A percentile compares a stretch with the other conserved stretches of the same genome.
Conservation (phyloP, 371 early-diverging fungal species). For the Syncephalastrum contaminatum region DNA sequence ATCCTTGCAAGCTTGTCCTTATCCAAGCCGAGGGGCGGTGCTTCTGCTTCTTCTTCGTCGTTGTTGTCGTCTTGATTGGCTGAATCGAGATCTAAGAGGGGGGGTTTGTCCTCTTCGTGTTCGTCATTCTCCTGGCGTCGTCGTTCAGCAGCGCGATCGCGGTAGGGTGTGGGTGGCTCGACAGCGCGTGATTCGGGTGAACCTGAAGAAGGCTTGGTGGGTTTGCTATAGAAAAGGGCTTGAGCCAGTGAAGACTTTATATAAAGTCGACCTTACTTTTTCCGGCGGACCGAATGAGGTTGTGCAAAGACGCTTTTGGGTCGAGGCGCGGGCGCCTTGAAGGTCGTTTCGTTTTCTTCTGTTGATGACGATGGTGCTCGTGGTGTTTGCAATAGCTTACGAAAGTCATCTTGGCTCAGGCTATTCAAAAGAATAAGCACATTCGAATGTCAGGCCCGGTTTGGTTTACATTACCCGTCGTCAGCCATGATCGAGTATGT, state of each 20-base stretch:
- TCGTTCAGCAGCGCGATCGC: slow-evolving; percentile 90
- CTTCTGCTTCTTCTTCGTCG: no score
- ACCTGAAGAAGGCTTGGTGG: neutral
- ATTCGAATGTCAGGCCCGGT: no score
- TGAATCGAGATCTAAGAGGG: slow-evolving; percentile 16
- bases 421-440: slow-evolving; percentile 22
- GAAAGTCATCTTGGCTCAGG: slow-evolving; percentile 78
- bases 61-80: no score
- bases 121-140: slow-evolving; percentile 62
- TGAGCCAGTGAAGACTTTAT: no score
- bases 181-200: no score
- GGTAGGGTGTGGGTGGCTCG: slow-evolving; percentile 49
- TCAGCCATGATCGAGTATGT: no score
- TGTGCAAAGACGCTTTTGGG: slow-evolving; percentile 41
- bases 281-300: slow-evolving; percentile 42
- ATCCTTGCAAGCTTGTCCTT: slow-evolving; percentile 15
- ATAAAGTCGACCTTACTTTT: slow-evolving; percentile 32
- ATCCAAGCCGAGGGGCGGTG: slow-evolving; percentile 17
- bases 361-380: slow-evolving; percentile 36
- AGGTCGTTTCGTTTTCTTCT: slow-evolving; percentile 21
- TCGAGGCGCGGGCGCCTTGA: slow-evolving; percentile 46
- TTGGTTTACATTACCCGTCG: no score
- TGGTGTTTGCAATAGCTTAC: slow-evolving; percentile 77
- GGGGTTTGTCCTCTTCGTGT: slow-evolving; percentile 13
- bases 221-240: neutral